Evolutionary conservation across 1,139 yeast genomes (phyloP).

Genomic region (Suhomyces chickasaworum): DNA sequence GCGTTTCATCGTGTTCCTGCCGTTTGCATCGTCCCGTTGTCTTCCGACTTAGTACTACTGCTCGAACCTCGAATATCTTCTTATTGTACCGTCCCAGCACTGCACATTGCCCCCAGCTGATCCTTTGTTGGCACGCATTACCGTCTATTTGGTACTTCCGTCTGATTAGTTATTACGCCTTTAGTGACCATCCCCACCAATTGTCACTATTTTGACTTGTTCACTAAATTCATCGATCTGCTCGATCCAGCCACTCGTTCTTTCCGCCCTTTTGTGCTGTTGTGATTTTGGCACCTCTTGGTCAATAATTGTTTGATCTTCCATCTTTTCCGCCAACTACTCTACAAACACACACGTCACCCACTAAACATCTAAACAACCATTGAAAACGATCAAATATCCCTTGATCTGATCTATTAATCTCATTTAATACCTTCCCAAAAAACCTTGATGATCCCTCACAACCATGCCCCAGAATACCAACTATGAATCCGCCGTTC

Average conservation of each 20-base stretch:
- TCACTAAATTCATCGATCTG: background rate
- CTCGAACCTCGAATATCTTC: background rate
- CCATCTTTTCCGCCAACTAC: too few species aligned
- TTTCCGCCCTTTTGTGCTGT: too few species aligned
- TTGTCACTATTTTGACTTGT: background rate
- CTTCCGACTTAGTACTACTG: background rate
- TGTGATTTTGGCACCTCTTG: too few species aligned
- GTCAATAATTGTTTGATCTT: too few species aligned
- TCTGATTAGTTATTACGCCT: background rate
- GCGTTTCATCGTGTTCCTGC: background rate
- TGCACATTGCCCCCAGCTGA: background rate
- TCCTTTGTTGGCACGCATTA: background rate
- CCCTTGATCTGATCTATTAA: too few species aligned
- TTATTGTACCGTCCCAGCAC: background rate
- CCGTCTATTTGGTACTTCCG: background rate
- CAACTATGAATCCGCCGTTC: conserved; percentile 42
- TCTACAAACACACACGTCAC: too few species aligned
- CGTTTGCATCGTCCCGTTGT: background rate
- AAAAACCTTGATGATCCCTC: conserved; percentile 1
- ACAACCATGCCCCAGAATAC: conserved; percentile 10
- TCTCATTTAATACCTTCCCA: too few species aligned
- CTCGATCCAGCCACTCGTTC: background rate
- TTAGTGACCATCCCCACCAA: background rate
- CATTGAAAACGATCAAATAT: too few species aligned
- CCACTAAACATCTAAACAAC: too few species aligned